Evolutionary conservation across 208 protist species (phyloP).

Genomic region (Perkinsela sp.): DNA sequence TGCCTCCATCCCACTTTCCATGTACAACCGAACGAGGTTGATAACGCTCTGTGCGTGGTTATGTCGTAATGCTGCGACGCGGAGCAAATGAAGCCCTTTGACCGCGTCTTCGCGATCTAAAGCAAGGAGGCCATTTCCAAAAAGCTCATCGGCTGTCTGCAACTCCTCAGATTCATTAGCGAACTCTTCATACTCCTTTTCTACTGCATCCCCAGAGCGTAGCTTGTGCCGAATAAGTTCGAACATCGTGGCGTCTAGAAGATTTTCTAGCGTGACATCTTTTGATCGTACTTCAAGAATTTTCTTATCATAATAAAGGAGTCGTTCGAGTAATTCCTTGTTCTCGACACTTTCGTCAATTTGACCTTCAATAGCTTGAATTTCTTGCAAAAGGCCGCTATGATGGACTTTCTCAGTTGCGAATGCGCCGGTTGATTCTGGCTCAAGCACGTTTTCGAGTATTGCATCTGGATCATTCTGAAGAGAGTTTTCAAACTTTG

Average conservation of each 20-base stretch:
- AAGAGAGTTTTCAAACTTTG: neutral
- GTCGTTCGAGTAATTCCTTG: neutral
- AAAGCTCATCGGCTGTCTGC: conserved; percentile 27
- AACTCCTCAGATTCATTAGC: conserved; percentile 24
- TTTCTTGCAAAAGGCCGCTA: neutral
- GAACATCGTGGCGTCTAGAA: neutral
- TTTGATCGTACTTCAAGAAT: neutral
- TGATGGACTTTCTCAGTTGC: neutral
- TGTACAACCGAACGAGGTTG: conserved; percentile 41
- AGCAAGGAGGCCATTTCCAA: conserved; percentile 22
- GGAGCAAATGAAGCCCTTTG: conserved; percentile 35
- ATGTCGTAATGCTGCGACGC: conserved; percentile 54
- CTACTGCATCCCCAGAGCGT: neutral
- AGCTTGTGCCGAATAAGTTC: neutral
- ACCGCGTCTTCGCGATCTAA: conserved; percentile 29
- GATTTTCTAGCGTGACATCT: neutral
- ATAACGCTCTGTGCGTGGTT: conserved; percentile 39
- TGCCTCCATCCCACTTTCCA: conserved; percentile 20
- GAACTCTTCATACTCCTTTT: conserved; percentile 33
- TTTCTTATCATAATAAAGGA: neutral
- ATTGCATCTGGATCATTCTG: neutral
- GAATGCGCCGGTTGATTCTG: neutral
- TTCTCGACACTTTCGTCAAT: neutral
- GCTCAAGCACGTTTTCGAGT: neutral
- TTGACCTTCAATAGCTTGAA: neutral